Conservation (phyloP, 495 filamentous ascomycete genomes). For the Durotheca rogersii region DNA sequence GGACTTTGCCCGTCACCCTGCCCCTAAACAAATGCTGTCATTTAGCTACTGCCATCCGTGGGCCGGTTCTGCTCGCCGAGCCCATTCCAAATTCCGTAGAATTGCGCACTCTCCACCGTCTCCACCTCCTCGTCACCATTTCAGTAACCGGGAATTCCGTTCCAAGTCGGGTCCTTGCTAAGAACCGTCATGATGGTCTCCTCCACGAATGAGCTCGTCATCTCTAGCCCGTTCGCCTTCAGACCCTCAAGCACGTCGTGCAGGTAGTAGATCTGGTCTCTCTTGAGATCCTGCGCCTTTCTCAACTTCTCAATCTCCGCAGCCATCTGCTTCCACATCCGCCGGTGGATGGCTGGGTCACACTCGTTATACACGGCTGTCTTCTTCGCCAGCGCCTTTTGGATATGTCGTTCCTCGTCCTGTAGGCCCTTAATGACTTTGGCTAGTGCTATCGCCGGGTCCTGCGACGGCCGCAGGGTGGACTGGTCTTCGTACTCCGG, state of each 20-base stretch:
- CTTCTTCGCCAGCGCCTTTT: constrained; percentile 60
- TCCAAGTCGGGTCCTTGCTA: constrained; percentile 41
- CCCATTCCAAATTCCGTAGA: no score
- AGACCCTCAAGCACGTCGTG: constrained; percentile 89
- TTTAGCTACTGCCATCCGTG: no score
- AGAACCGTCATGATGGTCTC: constrained; percentile 55
- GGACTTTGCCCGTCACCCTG: no score
- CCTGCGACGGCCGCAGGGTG: constrained; percentile 73
- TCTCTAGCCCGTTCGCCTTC: constrained; percentile 62
- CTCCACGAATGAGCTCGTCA: constrained; percentile 67
- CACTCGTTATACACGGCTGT: constrained; percentile 64
- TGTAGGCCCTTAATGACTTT: constrained; percentile 75
- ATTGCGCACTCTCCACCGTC: background rate
- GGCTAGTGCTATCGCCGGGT: constrained; percentile 74
- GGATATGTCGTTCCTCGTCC: constrained; percentile 82
- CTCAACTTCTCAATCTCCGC: constrained; percentile 64
- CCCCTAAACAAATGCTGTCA: no score
- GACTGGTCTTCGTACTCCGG: constrained; percentile 61
- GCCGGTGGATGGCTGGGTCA: constrained; percentile 67
- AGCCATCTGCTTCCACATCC: constrained; percentile 62
- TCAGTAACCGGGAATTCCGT: constrained; percentile 40
- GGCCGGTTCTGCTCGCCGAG: no score
- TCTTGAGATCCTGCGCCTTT: constrained; percentile 69
- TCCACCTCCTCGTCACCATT: background rate
- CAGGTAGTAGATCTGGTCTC: constrained; percentile 84